A percentile compares a stretch with the other conserved stretches of the same genome.
These are phyloP conservation scores for Eruca vesicaria DNA, from an alignment of 441 rosid genomes.

Conservation along the genomic window DNA sequence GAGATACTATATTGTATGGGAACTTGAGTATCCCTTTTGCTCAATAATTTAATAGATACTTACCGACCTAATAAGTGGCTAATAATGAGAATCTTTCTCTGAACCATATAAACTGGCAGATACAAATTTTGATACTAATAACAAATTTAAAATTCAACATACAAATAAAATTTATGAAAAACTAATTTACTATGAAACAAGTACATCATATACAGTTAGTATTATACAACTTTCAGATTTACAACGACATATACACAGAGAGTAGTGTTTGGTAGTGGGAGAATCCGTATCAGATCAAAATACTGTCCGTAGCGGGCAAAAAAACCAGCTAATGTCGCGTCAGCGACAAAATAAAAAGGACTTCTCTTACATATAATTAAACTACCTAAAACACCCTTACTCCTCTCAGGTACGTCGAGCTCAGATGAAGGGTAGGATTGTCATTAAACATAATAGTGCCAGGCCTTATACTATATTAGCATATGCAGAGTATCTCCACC, in stretches of 20 bases:
- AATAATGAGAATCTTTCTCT: constrained; percentile 3
- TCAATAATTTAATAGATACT: background rate
- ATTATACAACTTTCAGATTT: background rate
- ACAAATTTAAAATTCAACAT: background rate
- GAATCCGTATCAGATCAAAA: constrained; percentile 21
- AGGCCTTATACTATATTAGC: background rate
- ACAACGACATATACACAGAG: background rate
- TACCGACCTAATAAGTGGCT: constrained; percentile 21
- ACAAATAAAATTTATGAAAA: background rate
- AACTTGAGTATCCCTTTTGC: background rate
- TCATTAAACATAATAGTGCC: background rate
- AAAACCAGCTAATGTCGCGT: constrained; percentile 12
- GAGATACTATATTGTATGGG: background rate
- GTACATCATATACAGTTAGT: background rate
- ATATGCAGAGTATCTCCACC: constrained; percentile 27
- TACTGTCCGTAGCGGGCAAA: constrained; percentile 13
- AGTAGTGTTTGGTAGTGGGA: constrained; percentile 3
- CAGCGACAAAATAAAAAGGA: background rate
- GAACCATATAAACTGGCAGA: background rate
- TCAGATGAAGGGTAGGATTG: background rate
- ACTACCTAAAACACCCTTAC: background rate
- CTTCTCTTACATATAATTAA: background rate
- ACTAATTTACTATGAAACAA: background rate
- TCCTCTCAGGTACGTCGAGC: background rate
- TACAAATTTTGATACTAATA: background rate